Evolutionary conservation across 106 monocot genomes (phyloP).

Genomic region (Dioscorea dumetorum): DNA sequence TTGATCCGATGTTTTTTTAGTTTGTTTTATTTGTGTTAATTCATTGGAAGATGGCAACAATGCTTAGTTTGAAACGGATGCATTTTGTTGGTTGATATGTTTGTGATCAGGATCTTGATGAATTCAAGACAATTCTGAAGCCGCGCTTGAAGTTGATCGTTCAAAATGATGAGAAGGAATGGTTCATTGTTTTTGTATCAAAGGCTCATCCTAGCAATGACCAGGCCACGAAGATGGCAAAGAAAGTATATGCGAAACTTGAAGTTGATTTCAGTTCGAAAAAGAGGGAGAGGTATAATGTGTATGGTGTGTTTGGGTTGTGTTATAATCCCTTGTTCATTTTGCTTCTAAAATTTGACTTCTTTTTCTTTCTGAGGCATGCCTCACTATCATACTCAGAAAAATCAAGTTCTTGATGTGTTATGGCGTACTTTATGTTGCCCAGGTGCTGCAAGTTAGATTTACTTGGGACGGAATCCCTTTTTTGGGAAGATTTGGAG

Average conservation of each 20-base stretch:
- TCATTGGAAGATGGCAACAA: background rate
- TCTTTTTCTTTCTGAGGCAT: too few relatives aligned
- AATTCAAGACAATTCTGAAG: constrained; percentile 95
- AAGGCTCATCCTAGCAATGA: constrained; percentile 87
- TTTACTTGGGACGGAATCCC: constrained; percentile 61
- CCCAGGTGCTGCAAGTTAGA: constrained; percentile 93
- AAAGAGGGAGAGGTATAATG: constrained; percentile 81
- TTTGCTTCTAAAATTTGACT: too few relatives aligned
- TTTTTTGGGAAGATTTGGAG: constrained; percentile 95
- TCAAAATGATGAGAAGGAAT: constrained; percentile 97
- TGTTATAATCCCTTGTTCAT: too few relatives aligned
- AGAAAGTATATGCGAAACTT: constrained; percentile 81
- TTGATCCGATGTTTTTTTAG: background rate
- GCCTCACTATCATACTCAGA: too few relatives aligned
- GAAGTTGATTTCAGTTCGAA: constrained; percentile 94
- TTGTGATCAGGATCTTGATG: constrained; percentile 78
- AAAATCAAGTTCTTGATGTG: too few relatives aligned
- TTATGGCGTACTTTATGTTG: background rate
- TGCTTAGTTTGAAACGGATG: background rate
- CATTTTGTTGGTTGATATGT: background rate
- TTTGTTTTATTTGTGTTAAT: background rate
- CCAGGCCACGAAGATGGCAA: constrained; percentile 78
- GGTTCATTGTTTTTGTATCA: constrained; percentile 97
- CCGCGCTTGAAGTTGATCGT: constrained; percentile 88
- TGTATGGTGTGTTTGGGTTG: background rate